These are phyloP conservation scores for Anthoceros angustus DNA, from an alignment of 225 moss, liverwort and hornwort species.

Conservation along the genomic window DNA sequence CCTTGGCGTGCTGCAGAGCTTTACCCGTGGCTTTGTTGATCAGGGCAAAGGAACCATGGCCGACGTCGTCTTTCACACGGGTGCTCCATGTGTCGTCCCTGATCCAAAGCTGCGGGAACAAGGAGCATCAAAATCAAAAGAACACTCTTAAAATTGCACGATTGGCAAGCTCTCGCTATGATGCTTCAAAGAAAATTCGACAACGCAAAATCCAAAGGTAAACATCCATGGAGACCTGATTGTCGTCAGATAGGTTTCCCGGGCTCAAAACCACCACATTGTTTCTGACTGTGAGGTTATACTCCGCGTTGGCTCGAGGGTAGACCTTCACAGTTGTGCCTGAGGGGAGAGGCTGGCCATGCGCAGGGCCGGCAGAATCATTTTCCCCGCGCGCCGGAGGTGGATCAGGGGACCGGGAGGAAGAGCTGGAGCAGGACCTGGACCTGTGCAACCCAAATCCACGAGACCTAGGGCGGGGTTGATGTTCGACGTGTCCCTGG, in stretches of 20 bases:
- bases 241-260: background rate
- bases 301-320: background rate
- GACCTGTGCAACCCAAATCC: background rate
- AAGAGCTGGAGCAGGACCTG: background rate
- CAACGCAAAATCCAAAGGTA: background rate
- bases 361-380: background rate
- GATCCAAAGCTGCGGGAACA: constrained; percentile 47
- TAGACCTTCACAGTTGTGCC: background rate
- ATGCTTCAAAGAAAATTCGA: background rate
- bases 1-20: constrained; percentile 38
- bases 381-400: background rate
- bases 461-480: background rate
- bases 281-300: background rate
- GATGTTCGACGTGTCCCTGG: background rate
- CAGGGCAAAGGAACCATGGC: constrained; percentile 43
- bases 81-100: constrained; percentile 62
- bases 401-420: background rate
- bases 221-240: background rate
- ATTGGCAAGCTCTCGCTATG: background rate
- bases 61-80: constrained; percentile 57
- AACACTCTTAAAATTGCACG: background rate
- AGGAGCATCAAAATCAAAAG: background rate
- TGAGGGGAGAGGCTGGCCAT: background rate
- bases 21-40: constrained; percentile 52
- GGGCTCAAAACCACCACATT: background rate